These are phyloP conservation scores for Carnegiea gigantea DNA, from an alignment of 179 eudicot species.

Conservation along the genomic window DNA sequence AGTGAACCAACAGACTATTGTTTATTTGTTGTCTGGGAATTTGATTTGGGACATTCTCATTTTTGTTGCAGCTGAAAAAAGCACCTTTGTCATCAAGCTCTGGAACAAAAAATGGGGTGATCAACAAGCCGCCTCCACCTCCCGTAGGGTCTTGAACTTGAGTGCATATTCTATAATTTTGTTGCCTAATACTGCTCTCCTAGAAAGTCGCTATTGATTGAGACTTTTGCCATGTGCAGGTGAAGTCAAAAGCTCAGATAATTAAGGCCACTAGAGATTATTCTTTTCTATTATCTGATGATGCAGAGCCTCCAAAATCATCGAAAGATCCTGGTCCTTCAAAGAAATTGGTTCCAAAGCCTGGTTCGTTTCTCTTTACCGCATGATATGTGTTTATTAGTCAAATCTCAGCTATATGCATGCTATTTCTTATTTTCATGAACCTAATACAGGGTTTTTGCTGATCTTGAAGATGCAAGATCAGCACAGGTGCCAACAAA, in stretches of 20 bases:
- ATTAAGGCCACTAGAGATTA: constrained; percentile 78
- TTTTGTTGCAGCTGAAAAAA: constrained; percentile 43
- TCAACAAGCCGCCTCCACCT: constrained; percentile 15
- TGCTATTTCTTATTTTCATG: constrained; percentile 33
- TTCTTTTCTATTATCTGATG: constrained; percentile 76
- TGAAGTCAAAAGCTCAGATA: constrained; percentile 53
- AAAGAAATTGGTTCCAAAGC: constrained; percentile 31
- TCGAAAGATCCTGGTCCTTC: constrained; percentile 39
- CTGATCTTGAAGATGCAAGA: constrained; percentile 55
- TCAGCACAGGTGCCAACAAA: constrained; percentile 37
- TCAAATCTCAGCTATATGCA: constrained; percentile 13
- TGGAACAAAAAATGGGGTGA: constrained; percentile 41
- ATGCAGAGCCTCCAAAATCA: constrained; percentile 54
- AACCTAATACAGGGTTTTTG: constrained; percentile 49
- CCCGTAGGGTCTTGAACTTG: constrained; percentile 24
- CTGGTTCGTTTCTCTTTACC: constrained; percentile 43
- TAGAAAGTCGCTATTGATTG: not conserved
- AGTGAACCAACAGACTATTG: not conserved
- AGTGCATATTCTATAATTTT: not conserved
- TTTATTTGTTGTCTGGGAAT: not conserved
- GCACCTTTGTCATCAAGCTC: constrained; percentile 36
- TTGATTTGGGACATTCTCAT: not conserved
- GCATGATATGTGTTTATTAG: not conserved
- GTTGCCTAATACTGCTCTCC: not conserved
- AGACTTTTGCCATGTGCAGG: constrained; percentile 31